Base-by-base conservation (phyloP, 1,284 basidiomycete species). In the Lentinus polychrous region DNA sequence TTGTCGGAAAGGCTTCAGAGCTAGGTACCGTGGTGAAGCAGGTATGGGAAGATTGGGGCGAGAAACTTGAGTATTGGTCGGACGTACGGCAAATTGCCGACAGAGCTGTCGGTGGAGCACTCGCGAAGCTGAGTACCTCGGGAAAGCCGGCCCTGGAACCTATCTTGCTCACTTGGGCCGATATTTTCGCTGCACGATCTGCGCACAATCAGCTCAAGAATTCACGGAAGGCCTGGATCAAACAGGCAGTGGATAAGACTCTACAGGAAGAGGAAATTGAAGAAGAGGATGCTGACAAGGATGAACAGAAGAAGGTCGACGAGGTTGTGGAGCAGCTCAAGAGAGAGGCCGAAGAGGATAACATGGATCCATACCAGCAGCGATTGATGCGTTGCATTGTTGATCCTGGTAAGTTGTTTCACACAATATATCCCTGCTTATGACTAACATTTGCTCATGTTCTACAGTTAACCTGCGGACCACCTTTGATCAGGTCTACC, bases 401-500 rank as follows among this genome's bases (percentile, higher is more conserved):
- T 14, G 84, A 94, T 66, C 66, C 88, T 40, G 72, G 85, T 81
- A 65, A 66, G 61, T 36, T 55, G 43, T 52, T 42, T 27, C 10
- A 10, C 47, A 8, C 55, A 88, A 86, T 67, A 35, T 18, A 34
- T n/a, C 8, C n/a, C n/a, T 34, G 10, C 14, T 18, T 15, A 14
- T 14, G 35, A 6, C 14, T 6, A 12, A 5, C 14, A 12, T 27
- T 6, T 37, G 18, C 18, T n/a, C 35, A 37, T 6, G 7, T 37
- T 37, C 18, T 37, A 14, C 14, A 15, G 14, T 37, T 14, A 40
- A 22, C 0, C 80, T 91, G 68, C 75, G 83, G n/a, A 92, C 91
- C 6, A 82, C 85, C 0, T 94, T 94, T 65, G 72, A 73, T 44
- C 86, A 93, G 56, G 91, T 94, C n/a, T 90, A 94, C 63, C 76